Percentiles rank a stretch among this genome's conserved stretches.
Conservation (phyloP, 768 basidiomycete species). For the Boletus huronensis region DNA sequence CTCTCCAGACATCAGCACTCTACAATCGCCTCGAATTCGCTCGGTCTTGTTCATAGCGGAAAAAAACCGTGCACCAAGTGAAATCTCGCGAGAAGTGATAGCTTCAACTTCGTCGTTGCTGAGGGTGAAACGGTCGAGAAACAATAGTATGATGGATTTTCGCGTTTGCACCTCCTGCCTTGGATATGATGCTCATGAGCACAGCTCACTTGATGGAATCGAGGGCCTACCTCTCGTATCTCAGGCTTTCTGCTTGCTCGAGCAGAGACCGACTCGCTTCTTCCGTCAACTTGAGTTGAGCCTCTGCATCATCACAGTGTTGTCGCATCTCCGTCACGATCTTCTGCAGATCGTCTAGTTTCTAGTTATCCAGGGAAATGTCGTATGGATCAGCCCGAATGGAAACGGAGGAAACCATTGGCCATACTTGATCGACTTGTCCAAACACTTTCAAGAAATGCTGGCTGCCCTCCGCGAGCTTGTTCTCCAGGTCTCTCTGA, state of each 20-base stretch:
- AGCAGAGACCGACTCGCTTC: constrained; percentile 75
- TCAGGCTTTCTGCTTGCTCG: constrained; percentile 76
- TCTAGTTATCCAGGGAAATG: constrained; percentile 43
- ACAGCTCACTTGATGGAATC: neutral
- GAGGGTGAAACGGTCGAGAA: constrained; percentile 85
- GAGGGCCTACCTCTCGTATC: constrained; percentile 60
- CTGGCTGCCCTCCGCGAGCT: constrained; percentile 75
- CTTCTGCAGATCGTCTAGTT: constrained; percentile 72
- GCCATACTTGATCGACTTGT: constrained; percentile 83
- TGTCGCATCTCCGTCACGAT: constrained; percentile 78
- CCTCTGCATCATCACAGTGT: constrained; percentile 81
- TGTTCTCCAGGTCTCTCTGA: constrained; percentile 79
- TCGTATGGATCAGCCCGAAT: neutral
- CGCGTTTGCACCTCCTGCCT: constrained; percentile 71
- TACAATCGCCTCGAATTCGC: constrained; percentile 78
- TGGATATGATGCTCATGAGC: neutral
- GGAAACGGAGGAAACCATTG: neutral
- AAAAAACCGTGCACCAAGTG: constrained; percentile 74
- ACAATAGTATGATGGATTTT: constrained; percentile 70
- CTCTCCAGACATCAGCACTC: constrained; percentile 82
- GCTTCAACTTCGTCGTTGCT: constrained; percentile 66
- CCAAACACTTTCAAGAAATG: constrained; percentile 82
- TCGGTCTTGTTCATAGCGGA: constrained; percentile 84
- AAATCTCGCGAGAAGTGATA: constrained; percentile 74
- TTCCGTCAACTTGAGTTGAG: constrained; percentile 68